Conservation (phyloP, 2,329 filamentous ascomycete species). For the Cladosporium sp. region DNA sequence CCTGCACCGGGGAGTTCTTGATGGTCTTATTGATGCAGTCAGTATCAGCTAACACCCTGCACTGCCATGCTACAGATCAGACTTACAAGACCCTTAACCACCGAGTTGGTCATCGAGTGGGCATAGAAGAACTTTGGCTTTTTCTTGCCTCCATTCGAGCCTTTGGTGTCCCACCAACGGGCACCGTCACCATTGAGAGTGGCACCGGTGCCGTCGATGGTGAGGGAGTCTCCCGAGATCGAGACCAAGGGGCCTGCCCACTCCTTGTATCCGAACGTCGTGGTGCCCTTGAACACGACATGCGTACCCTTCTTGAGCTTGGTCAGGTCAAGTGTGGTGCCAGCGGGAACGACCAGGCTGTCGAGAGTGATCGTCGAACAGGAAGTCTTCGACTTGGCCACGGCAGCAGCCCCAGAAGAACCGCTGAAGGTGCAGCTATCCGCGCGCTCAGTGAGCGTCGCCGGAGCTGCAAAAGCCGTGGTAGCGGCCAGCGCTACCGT, state of each 20-base stretch:
- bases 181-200: constrained; percentile 55
- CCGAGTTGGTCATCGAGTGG: constrained; percentile 39
- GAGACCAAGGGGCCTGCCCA: constrained; percentile 63
- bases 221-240: constrained; percentile 55
- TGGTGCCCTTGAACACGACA: constrained; percentile 61
- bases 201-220: constrained; percentile 52
- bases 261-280: constrained; percentile 62
- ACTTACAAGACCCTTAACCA: constrained; percentile 4
- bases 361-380: constrained; percentile 34
- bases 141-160: constrained; percentile 55
- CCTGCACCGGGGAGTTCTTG: constrained; percentile 53
- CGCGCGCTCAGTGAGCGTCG: background rate
- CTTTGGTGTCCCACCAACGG: constrained; percentile 59
- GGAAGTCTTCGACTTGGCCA: constrained; percentile 20
- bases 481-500: constrained; percentile 7
- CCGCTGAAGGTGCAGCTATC: constrained; percentile 2
- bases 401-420: constrained; percentile 1
- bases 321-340: constrained; percentile 35
- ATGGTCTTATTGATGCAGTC: constrained; percentile 41
- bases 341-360: constrained; percentile 34
- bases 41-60: constrained; percentile 31
- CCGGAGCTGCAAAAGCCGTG: background rate
- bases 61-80: too few species aligned
- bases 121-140: constrained; percentile 64
- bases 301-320: constrained; percentile 32